Conservation (phyloP, 768 basidiomycete genomes). For the Russula sp. region DNA sequence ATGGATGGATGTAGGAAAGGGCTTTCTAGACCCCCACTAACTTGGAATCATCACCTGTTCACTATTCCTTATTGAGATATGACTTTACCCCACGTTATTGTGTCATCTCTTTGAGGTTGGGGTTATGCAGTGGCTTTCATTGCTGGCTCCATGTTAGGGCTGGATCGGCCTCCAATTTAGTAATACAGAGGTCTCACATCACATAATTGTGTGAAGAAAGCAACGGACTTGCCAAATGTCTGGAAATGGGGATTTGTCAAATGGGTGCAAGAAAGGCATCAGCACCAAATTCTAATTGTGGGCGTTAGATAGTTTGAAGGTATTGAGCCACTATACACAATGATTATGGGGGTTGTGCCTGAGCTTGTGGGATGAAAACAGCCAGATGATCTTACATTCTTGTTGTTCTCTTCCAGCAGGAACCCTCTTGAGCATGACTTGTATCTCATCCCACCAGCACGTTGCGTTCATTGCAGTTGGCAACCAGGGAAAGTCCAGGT, state of each 20-base stretch:
- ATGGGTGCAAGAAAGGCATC: slow-evolving; percentile 16
- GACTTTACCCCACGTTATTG: no score
- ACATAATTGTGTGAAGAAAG: slow-evolving; percentile 16
- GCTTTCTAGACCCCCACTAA: no score
- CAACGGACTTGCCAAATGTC: slow-evolving; percentile 18
- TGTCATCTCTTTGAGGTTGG: no score
- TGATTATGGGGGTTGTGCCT: not conserved
- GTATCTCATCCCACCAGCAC: slow-evolving; percentile 8
- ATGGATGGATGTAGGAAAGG: no score
- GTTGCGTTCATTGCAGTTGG: slow-evolving; percentile 14
- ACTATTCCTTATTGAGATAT: no score
- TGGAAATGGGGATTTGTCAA: slow-evolving; percentile 15
- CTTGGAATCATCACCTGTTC: no score
- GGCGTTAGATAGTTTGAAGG: not conserved
- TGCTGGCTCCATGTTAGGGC: no score
- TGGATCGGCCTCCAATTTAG: not conserved
- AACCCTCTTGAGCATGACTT: slow-evolving; percentile 20
- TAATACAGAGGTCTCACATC: not conserved
- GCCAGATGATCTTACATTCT: not conserved
- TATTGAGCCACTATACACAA: slow-evolving; percentile 12
- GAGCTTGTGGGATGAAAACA: slow-evolving; percentile 6
- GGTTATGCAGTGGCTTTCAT: not conserved
- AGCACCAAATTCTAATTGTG: slow-evolving; percentile 8
- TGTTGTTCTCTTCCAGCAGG: not conserved
- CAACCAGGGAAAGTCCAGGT: not conserved